Evolutionary conservation across 257 asterid species (phyloP).

Genomic region (Gentiana straminea): DNA sequence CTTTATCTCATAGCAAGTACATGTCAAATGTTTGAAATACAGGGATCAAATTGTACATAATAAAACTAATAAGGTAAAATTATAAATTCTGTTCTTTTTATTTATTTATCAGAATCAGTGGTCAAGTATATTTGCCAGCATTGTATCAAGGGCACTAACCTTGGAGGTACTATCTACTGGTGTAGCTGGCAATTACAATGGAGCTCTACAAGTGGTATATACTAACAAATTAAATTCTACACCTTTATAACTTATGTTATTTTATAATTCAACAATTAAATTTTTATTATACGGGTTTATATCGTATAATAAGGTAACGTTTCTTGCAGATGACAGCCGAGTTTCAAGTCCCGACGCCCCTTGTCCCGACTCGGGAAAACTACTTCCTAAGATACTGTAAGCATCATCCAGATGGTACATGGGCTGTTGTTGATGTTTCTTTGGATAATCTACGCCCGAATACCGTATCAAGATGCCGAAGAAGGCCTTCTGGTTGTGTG

Average conservation of each 20-base stretch:
- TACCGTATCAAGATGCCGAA: constrained; percentile 20
- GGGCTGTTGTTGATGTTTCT: constrained; percentile 36
- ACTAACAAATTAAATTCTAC: neutral
- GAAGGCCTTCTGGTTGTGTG: constrained; percentile 34
- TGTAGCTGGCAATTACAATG: constrained; percentile 79
- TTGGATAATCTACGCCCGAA: constrained; percentile 26
- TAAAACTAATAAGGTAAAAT: too few relatives aligned
- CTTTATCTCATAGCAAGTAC: too few relatives aligned
- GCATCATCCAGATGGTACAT: constrained; percentile 27
- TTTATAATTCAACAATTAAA: neutral
- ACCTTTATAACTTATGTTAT: neutral
- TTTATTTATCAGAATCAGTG: constrained; percentile 57
- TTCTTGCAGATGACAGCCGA: constrained; percentile 30
- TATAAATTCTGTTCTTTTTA: too few relatives aligned
- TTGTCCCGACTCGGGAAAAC: constrained; percentile 31
- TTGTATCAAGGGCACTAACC: constrained; percentile 69
- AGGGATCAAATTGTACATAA: too few relatives aligned
- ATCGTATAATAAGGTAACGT: neutral
- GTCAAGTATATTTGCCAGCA: constrained; percentile 73
- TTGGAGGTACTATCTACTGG: constrained; percentile 87
- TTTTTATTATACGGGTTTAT: neutral
- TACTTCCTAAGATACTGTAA: constrained; percentile 30
- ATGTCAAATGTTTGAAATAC: too few relatives aligned
- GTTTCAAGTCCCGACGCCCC: constrained; percentile 29
- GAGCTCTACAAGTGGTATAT: constrained; percentile 46